Evolutionary conservation across 805 yeast genomes (phyloP).

Genomic region (Nakazawaea laoshanensis): DNA sequence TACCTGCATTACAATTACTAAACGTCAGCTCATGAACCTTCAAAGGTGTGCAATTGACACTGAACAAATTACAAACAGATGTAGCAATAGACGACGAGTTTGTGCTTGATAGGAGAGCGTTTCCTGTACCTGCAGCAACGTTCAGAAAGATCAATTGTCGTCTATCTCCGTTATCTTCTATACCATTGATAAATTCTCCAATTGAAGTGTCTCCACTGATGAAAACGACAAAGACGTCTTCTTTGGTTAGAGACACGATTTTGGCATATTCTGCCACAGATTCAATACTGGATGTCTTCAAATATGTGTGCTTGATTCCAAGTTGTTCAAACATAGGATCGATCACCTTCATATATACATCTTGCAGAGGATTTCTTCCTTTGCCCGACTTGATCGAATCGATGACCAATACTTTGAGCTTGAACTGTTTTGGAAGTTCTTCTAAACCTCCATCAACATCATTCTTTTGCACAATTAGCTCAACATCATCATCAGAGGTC

Average conservation of each 20-base stretch:
- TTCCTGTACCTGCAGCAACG: constrained; percentile 83
- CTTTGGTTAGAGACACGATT: constrained; percentile 14
- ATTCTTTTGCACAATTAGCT: no score
- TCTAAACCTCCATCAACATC: no score
- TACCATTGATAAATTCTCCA: constrained; percentile 61
- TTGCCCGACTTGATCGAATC: constrained; percentile 45
- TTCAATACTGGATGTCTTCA: constrained; percentile 31
- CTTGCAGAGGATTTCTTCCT: constrained; percentile 22
- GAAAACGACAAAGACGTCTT: constrained; percentile 39
- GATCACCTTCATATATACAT: constrained; percentile 34
- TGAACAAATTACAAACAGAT: constrained; percentile 28
- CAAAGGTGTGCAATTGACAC: constrained; percentile 23
- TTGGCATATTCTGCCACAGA: constrained; percentile 33
- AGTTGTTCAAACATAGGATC: constrained; percentile 37
- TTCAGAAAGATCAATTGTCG: constrained; percentile 19
- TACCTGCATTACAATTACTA: constrained; percentile 12
- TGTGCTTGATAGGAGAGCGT: constrained; percentile 64
- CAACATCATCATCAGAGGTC: no score
- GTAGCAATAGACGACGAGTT: constrained; percentile 27
- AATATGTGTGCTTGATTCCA: constrained; percentile 26
- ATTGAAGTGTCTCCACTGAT: constrained; percentile 86
- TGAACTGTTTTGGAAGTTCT: no score
- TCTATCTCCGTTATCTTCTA: constrained; percentile 23
- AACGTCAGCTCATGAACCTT: constrained; percentile 30
- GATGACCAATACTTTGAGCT: no score